Base-by-base conservation (phyloP, 345 rosid species). In the Psidium friedrichsthalianum region DNA sequence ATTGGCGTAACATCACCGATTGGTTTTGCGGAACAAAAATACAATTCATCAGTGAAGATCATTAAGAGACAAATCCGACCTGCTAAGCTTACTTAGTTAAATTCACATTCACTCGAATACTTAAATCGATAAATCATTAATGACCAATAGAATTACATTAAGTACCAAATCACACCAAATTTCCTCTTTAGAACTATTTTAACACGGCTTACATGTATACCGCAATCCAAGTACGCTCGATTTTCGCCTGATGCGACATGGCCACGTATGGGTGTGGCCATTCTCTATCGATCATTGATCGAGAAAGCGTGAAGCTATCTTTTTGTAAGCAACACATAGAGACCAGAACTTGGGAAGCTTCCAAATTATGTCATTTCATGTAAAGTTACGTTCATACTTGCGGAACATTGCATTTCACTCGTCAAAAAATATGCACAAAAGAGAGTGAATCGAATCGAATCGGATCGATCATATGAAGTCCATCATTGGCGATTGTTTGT, bases 121-220 rank as follows among this genome's bases (percentile, higher is more conserved):
- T 64, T 5, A 0, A 16, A 64, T 0, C 1, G 0, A 16, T 0
- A 1, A 32, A 44, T 32, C 13, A 1, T 69, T 32, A 18, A 1
- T 7, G 2, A 20, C 4, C 10, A 53, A 53, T 21, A 0, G 0
- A 16, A 11, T 29, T 55, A 1, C 4, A 29, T 64, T 2, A 61
- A 61, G 16, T 14, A 7, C 8, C 5, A 2, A 15, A 32, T 4
- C 42, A 64, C 40, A 20, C 3, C 6, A 69, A 32, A 8, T 32
- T 4, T 69, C 2, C 0, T 0, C 32, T 36, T 16, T 69, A 18
- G 16, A 69, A 32, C 0, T 36, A 36, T 1, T 36, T 0, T 36
- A 32, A 36, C 22, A 36, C 6, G 8, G 1, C 3, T 18, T 24
- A 69, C 14, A 8, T 18, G 7, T 20, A 18, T 69, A 69, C 0